Base-by-base conservation (phyloP, 1,139 yeast species). In the Taphrina communis region DNA sequence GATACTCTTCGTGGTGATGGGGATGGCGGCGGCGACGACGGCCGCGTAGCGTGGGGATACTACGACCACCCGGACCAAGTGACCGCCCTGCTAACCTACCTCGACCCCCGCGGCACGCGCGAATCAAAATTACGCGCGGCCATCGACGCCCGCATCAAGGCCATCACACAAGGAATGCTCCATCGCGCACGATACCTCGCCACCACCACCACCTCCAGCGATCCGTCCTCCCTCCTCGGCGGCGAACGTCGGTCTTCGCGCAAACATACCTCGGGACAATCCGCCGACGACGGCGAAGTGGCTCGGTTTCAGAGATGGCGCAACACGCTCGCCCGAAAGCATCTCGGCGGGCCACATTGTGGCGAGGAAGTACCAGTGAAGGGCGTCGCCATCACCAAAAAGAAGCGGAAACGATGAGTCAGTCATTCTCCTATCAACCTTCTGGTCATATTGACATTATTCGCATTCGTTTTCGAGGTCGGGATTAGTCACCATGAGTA, bases 101-200 rank as follows among this genome's bases (percentile, higher is more conserved):
- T 93, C 68, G 87, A 88, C 74, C 87, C 86, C 7, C 85, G 87
- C 83, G 98, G 98, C 2, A 81, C 80, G 66, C 82, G 97, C 59
- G 99, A 94, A 76, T 82, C 86, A 9, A 82, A 80, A 52, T 81
- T 94, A 59, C 79, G 84, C 50, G 88, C 88, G 72, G 97, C 90
- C 75, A 78, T 92, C 59, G 70, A 61, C 41, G 21, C 46, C 17
- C 39, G 63, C 8, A 17, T 31, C 61, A 56, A 65, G 46, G 46
- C 57, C 44, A 57, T 68, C 36, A 42, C 46, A 8, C 50, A 46
- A 35, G 50, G 56, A 6, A 68, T 68, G 70, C 58, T 41, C 21
- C 42, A 46, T 36, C 67, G 67, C 36, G 12, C 48, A 14, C 35
- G 41, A n/a, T 63, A 63, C 25, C 19, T 63, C 36, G 9, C 25